These are phyloP conservation scores for Nannizzia gypsea DNA, from an alignment of 2,329 filamentous ascomycete species.

Conservation along the genomic window DNA sequence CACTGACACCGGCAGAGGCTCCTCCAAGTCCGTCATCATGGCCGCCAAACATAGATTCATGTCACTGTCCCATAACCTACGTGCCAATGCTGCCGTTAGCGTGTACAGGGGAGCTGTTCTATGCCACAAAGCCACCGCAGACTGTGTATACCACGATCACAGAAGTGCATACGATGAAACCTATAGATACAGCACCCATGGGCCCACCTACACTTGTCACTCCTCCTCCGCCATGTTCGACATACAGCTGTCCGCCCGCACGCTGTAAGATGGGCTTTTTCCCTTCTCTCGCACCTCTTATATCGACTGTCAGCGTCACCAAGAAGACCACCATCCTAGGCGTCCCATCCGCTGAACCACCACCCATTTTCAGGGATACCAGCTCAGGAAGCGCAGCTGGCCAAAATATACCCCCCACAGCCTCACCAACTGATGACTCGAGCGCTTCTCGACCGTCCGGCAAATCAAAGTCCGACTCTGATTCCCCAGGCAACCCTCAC, in stretches of 20 bases:
- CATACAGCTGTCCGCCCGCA: conserved; percentile 1
- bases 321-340: conserved; percentile 12
- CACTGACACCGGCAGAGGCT: background rate
- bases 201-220: conserved; percentile 7
- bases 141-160: conserved; percentile 10
- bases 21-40: background rate
- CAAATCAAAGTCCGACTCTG: background rate
- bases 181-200: background rate
- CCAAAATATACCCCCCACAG: background rate
- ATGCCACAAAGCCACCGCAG: background rate
- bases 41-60: background rate
- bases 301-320: conserved; percentile 8
- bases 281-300: background rate
- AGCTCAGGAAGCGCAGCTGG: background rate
- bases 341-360: background rate
- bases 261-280: background rate
- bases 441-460: background rate
- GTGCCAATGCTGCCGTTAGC: background rate
- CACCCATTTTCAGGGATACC: conserved; percentile 5
- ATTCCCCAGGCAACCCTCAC: background rate
- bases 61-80: background rate
- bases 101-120: background rate
- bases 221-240: conserved; percentile 8
- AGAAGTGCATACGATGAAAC: conserved; percentile 5
- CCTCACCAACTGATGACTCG: background rate